A percentile compares a stretch with the other conserved stretches of the same genome.
Evolutionary conservation across 768 basidiomycete genomes (phyloP).

Genomic region (Lactarius hatsudake): DNA sequence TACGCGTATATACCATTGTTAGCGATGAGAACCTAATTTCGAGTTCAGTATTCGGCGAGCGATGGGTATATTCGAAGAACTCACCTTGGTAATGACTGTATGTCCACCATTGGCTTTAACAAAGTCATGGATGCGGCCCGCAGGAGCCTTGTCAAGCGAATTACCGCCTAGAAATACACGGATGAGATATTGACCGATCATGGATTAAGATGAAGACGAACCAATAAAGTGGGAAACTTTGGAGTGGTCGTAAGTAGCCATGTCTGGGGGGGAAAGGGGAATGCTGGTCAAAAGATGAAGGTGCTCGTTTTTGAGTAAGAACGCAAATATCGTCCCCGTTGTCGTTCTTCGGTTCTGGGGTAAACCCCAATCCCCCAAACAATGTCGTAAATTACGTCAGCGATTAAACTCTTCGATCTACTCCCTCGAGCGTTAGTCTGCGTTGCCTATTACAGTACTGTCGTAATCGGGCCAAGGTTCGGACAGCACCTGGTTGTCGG

Average conservation of each 20-base stretch:
- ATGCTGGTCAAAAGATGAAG: conserved; percentile 14
- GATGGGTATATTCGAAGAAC: conserved; percentile 27
- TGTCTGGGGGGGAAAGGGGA: conserved; percentile 20
- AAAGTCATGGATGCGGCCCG: conserved; percentile 83
- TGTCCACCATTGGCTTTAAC: conserved; percentile 90
- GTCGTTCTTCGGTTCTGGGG: conserved; percentile 25
- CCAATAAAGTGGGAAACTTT: conserved; percentile 66
- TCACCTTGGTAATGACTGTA: conserved; percentile 96
- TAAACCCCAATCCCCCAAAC: conserved; percentile 25
- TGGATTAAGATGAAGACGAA: conserved; percentile 32
- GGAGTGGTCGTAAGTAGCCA: conserved; percentile 50
- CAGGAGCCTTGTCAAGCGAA: conserved; percentile 78
- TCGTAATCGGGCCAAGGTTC: no score
- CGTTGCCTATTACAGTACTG: not conserved
- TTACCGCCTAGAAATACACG: conserved; percentile 70
- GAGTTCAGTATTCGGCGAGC: conserved; percentile 8
- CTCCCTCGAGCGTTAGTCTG: not conserved
- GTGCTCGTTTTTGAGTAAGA: conserved; percentile 5
- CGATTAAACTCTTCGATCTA: not conserved
- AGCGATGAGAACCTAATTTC: conserved; percentile 88
- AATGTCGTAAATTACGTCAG: conserved; percentile 24
- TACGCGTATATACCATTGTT: conserved; percentile 73
- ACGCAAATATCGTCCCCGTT: conserved; percentile 12
- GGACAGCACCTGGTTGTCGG: no score
- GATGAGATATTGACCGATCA: conserved; percentile 18